Base-by-base conservation (phyloP, 2,329 filamentous ascomycete genomes). In the Phoma sp. region DNA sequence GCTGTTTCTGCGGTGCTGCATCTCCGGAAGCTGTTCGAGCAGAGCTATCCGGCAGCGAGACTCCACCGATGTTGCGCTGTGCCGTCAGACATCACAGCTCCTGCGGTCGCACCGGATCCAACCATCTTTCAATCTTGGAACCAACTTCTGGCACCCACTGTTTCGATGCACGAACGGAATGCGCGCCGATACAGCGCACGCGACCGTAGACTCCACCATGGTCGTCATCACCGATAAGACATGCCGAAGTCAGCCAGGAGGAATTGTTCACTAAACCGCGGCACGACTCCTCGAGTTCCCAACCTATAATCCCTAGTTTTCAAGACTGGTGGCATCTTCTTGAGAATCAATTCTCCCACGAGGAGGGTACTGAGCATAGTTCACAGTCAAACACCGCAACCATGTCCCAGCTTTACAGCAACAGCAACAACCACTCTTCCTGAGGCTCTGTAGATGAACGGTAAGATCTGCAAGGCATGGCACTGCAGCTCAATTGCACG, bases 91-190 rank as follows among this genome's bases (percentile, higher is more conserved):
- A 27, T 17, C 31, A 55, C 31, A 13, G 36, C 17, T 21, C 35
- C 1, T 40, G 40, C 25, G 12, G 36, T 21, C 22, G 31, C 52
- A 35, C 46, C 15, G 36, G n/a, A 12, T 46, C 29, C 52, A 55
- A 55, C 36, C 52, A 55, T 39, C 36, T 36, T 32, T 29, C 15
- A 9, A 46, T 24, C 37, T 32, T 45, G 45, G 46, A 37, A 31
- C 41, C 17, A 19, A 46, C 46, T 19, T 55, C 45, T 50, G 40
- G 52, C 52, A 36, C 24, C 52, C 40, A 46, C 45, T 50, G 52
- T 55, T 55, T 55, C 52, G 45, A 43, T 55, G 51, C 51, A 39
- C 40, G 22, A 55, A 45, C 51, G 51, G 40, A 36, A 37, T 24
- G 10, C 36, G 8, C 41, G 36, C 46, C 52, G 41, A 45, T 33